A percentile compares a stretch with the other conserved stretches of the same genome.
These are phyloP conservation scores for Capsicum pubescens DNA, from an alignment of 257 asterid species.

Conservation along the genomic window DNA sequence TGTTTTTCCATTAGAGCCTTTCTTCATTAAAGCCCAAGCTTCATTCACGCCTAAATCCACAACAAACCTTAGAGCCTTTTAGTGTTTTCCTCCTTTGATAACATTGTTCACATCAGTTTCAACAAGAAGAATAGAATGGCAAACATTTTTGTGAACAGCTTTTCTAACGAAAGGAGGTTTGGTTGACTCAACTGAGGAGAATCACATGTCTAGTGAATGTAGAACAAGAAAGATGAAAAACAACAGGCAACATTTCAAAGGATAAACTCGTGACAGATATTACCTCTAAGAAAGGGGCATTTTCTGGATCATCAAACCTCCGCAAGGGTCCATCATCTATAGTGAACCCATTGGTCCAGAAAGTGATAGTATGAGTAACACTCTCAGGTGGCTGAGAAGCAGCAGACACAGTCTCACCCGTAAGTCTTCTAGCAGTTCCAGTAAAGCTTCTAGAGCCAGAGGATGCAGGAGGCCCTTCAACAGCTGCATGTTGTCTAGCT, in stretches of 20 bases:
- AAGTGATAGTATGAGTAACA: constrained; percentile 57
- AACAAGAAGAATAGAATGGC: constrained; percentile 4
- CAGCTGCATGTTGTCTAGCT: constrained; percentile 70
- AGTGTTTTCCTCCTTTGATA: not conserved
- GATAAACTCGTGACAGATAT: not conserved
- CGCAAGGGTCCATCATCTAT: constrained; percentile 80
- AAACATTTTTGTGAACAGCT: not conserved
- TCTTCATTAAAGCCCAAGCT: not conserved
- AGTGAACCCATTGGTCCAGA: constrained; percentile 88
- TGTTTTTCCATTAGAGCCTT: not conserved
- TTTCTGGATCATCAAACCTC: constrained; percentile 79
- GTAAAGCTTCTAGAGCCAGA: constrained; percentile 73
- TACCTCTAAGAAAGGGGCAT: constrained; percentile 82
- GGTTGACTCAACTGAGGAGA: constrained; percentile 4
- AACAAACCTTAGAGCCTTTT: not conserved
- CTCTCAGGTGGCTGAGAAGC: constrained; percentile 62
- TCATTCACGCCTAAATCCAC: not conserved
- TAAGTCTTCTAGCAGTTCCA: constrained; percentile 78
- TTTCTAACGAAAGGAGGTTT: not conserved
- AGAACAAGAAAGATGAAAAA: constrained; percentile 2
- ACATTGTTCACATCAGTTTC: not conserved
- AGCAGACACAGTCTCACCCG: constrained; percentile 61
- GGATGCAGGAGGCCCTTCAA: constrained; percentile 62
- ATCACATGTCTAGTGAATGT: not conserved
- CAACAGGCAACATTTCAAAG: not conserved